Conservation (phyloP, 495 filamentous ascomycete species). For the Penicillium alfredii region DNA sequence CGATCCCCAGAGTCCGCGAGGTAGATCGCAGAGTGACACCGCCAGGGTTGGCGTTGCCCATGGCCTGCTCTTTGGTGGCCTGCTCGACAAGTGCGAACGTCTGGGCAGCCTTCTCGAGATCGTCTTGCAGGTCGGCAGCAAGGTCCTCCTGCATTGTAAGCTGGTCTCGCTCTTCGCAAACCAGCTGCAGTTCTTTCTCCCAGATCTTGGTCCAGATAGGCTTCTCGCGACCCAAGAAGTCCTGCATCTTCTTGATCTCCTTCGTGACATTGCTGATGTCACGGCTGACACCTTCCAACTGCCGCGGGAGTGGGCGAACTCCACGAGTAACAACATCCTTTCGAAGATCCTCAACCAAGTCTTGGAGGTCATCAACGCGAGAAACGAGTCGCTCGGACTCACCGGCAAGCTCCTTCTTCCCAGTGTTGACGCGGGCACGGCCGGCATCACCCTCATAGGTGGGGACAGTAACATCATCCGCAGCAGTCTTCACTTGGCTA, state of each 20-base stretch:
- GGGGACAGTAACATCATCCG: constrained; percentile 58
- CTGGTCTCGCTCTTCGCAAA: constrained; percentile 91
- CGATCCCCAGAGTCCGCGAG: constrained; percentile 58
- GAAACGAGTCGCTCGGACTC: constrained; percentile 85
- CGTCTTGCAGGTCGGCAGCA: constrained; percentile 83
- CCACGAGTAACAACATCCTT: constrained; percentile 94
- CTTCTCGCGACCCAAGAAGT: constrained; percentile 85
- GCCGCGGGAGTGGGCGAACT: constrained; percentile 84
- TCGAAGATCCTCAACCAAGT: constrained; percentile 90
- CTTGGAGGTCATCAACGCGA: constrained; percentile 92
- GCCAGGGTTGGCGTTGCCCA: constrained; percentile 48
- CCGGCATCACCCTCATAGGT: constrained; percentile 65
- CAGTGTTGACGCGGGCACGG: constrained; percentile 73
- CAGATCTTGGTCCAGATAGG: constrained; percentile 97
- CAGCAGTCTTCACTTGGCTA: constrained; percentile 66
- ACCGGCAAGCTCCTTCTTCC: constrained; percentile 74
- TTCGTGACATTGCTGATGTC: constrained; percentile 74
- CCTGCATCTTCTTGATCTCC: constrained; percentile 92
- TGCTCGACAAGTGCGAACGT: constrained; percentile 94
- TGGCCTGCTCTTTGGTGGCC: constrained; percentile 91
- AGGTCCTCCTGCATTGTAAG: constrained; percentile 93
- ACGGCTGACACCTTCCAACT: constrained; percentile 80
- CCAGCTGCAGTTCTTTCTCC: constrained; percentile 90
- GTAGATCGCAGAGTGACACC: constrained; percentile 42
- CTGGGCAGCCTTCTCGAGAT: constrained; percentile 86